Conservation (phyloP, 495 filamentous ascomycete genomes). For the Halenospora varia region DNA sequence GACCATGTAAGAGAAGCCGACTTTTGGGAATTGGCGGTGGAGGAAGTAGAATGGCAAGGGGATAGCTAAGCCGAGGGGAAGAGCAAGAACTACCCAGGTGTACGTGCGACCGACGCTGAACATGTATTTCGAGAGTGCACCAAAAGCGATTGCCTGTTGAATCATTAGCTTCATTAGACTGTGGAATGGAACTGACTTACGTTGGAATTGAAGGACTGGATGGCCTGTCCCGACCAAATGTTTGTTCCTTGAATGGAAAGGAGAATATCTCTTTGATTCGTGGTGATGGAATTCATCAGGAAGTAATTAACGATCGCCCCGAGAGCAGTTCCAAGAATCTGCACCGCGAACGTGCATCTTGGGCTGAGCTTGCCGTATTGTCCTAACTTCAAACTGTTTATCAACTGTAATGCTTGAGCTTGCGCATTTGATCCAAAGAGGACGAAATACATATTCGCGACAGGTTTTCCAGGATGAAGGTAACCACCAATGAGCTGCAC, state of each 20-base stretch:
- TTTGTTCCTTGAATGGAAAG: constrained; percentile 35
- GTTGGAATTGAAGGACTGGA: constrained; percentile 35
- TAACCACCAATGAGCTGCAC: constrained; percentile 36
- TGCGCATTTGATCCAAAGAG: constrained; percentile 32
- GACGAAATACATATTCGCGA: constrained; percentile 31
- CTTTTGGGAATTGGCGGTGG: constrained; percentile 13
- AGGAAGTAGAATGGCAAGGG: constrained; percentile 31
- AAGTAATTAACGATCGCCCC: constrained; percentile 44
- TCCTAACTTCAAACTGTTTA: constrained; percentile 34
- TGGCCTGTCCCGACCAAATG: constrained; percentile 43
- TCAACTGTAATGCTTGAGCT: constrained; percentile 29
- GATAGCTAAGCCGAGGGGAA: constrained; percentile 31
- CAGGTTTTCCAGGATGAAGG: constrained; percentile 39
- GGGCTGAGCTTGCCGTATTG: constrained; percentile 34
- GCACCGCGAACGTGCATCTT: constrained; percentile 38
- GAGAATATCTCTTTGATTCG: constrained; percentile 33
- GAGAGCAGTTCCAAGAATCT: constrained; percentile 41
- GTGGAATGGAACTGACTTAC: constrained; percentile 3
- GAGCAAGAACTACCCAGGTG: constrained; percentile 30
- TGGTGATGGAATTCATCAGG: constrained; percentile 40
- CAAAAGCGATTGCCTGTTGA: constrained; percentile 36
- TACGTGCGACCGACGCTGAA: constrained; percentile 31
- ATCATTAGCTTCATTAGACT: neutral
- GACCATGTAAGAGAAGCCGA: constrained; percentile 29
- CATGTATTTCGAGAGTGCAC: constrained; percentile 34